Evolutionary conservation across 345 rosid genomes (phyloP).

Genomic region (Populus simonii): DNA sequence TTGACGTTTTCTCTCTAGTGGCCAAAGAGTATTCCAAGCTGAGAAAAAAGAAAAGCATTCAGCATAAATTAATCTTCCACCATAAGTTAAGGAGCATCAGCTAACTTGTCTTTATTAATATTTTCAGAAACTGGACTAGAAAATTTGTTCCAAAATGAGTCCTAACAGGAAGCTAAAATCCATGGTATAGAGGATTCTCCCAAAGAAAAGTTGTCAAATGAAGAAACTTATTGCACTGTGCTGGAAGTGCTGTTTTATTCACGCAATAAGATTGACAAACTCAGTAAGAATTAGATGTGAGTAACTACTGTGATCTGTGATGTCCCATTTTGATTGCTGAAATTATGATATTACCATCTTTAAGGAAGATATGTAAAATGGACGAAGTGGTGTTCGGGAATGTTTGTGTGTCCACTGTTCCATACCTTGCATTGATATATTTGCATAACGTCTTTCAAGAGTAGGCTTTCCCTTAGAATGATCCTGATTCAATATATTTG

Average conservation of each 20-base stretch:
- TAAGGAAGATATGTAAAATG: background rate
- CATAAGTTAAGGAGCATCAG: background rate
- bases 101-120: background rate
- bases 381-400: background rate
- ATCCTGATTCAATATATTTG: conserved; percentile 54
- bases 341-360: background rate
- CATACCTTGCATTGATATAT: conserved; percentile 84
- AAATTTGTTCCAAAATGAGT: background rate
- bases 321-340: background rate
- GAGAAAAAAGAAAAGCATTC: conserved; percentile 12
- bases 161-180: background rate
- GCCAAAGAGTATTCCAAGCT: conserved; percentile 98
- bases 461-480: conserved; percentile 31
- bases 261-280: background rate
- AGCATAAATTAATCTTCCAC: conserved; percentile 15
- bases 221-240: background rate
- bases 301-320: background rate
- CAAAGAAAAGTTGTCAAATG: background rate
- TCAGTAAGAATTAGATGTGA: background rate
- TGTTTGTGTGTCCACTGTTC: background rate
- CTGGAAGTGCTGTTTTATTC: background rate
- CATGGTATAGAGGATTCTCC: background rate
- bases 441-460: conserved; percentile 28
- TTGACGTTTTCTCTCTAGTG: conserved; percentile 91
- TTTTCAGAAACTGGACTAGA: background rate